Conservation (phyloP, 2,329 filamentous ascomycete genomes). For the Colletotrichum godetiae region DNA sequence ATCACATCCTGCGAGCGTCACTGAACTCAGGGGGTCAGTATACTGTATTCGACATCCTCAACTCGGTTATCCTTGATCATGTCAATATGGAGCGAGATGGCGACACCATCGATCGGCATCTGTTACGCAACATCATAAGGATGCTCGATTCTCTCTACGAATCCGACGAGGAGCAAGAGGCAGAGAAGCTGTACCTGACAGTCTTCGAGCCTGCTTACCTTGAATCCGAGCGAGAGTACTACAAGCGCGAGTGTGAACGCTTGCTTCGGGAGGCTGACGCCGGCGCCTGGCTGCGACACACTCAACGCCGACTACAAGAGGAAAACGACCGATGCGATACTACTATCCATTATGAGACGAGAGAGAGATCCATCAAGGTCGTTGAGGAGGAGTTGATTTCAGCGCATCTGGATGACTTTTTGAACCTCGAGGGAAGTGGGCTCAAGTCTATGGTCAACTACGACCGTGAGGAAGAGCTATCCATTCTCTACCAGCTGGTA, state of each 20-base stretch:
- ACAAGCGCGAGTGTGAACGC: conserved; percentile 77
- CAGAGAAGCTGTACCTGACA: conserved; percentile 84
- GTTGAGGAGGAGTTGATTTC: conserved; percentile 85
- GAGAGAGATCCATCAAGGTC: conserved; percentile 78
- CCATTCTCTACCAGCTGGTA: conserved; percentile 84
- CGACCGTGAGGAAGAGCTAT: conserved; percentile 81
- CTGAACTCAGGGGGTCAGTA: conserved; percentile 57
- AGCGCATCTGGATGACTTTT: conserved; percentile 81
- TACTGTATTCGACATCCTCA: conserved; percentile 79
- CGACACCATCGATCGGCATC: conserved; percentile 84
- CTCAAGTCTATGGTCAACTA: conserved; percentile 93
- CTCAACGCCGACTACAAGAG: conserved; percentile 79
- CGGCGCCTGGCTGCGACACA: conserved; percentile 82
- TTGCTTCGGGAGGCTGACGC: conserved; percentile 84
- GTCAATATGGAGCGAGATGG: conserved; percentile 93
- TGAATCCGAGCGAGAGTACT: conserved; percentile 77
- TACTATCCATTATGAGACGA: conserved; percentile 79
- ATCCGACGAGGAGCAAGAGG: conserved; percentile 79
- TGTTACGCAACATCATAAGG: conserved; percentile 84
- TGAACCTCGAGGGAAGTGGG: conserved; percentile 86
- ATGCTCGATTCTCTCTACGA: conserved; percentile 94
- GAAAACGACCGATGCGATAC: conserved; percentile 86
- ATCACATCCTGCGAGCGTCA: conserved; percentile 79
- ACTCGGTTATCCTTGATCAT: conserved; percentile 87
- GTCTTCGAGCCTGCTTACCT: conserved; percentile 86